Evolutionary conservation across 2,329 filamentous ascomycete species (phyloP), one percentile per base, ranked within the genome.

Genomic region (Leptoxyphium fumago): DNA sequence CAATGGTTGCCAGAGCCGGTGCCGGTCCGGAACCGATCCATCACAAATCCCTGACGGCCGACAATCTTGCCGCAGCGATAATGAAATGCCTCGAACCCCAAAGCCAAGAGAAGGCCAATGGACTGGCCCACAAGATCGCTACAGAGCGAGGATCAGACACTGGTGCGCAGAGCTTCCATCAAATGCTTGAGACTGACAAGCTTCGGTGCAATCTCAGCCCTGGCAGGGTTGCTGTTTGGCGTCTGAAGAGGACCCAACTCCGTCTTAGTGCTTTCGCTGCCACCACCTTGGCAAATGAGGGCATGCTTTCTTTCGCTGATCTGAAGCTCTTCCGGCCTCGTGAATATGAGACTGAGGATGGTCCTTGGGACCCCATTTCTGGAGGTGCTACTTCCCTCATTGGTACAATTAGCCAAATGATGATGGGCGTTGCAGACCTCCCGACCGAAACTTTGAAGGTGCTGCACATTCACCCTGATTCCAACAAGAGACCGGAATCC

Each of bases 341-440:
- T 47, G 83, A 89, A 57, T 85, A 88, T 58, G 75, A 80, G 47
- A 84, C 82, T 0, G 81, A 85, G 46, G 76, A 80, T 26, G 80
- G 85, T 40, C 84, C 84, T 0, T 77, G 74, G 51, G 84, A 89
- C 47, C 84, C 85, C 0, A 74, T 91, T n/a, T 78, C 80, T 10
- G 84, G 83, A 10, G 82, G 77, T 14, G 78, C 84, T 1, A 75
- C 77, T 34, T 84, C 86, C 0, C 64, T 94, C 0, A 67, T 91
- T 15, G 81, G 82, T 6, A 87, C 87, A 14, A 68, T 89, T 34
- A 78, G 81, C 18, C 80, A 74, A 38, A 79, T 94, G 41, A 74
- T 82, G 51, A 82, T 91, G 73, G 84, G 84, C 1, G 71, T 93
- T 38, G 83, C 83, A 1, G 85, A 93, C 54, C 66, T 78, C 32